Percentiles rank a stretch among this genome's conserved stretches.
phyloP scores from a whole-genome alignment of 345 rosid genomes.

The Mercurialis annua region DNA sequence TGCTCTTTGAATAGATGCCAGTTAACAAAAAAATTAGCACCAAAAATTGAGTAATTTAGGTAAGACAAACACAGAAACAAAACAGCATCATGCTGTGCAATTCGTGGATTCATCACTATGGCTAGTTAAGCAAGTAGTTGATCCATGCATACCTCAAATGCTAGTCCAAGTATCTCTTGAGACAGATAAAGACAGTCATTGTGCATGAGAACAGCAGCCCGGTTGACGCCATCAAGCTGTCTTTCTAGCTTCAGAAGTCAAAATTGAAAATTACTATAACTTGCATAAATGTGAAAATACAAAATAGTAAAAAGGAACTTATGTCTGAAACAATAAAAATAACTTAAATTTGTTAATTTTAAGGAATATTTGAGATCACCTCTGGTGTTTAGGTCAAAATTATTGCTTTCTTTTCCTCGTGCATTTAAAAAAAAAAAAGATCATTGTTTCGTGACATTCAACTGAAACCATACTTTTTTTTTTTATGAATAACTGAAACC shows the following conservation, averaged over 20 bases:
- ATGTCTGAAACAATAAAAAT: too few relatives aligned
- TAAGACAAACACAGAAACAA: not conserved
- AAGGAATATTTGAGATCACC: too few relatives aligned
- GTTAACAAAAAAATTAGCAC: not conserved
- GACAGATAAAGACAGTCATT: slow-evolving; percentile 87
- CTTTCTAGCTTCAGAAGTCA: slow-evolving; percentile 81
- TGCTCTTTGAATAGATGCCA: not conserved
- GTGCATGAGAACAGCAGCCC: slow-evolving; percentile 86
- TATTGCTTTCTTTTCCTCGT: too few relatives aligned
- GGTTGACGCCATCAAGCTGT: slow-evolving; percentile 87
- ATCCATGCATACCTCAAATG: slow-evolving; percentile 70
- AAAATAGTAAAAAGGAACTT: too few relatives aligned
- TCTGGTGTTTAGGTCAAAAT: too few relatives aligned
- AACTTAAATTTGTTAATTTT: too few relatives aligned
- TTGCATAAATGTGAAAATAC: slow-evolving; percentile 11
- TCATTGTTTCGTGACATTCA: too few relatives aligned
- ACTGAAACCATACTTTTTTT: too few relatives aligned
- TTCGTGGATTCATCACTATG: not conserved
- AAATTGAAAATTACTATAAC: slow-evolving; percentile 32
- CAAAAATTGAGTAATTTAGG: not conserved
- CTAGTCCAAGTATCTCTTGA: slow-evolving; percentile 83
- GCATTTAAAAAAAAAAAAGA: too few relatives aligned
- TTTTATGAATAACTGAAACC: too few relatives aligned
- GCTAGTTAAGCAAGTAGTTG: not conserved
- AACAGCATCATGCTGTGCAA: not conserved